Evolutionary conservation across 441 rosid genomes (phyloP).

Genomic region (Adansonia gregorii): DNA sequence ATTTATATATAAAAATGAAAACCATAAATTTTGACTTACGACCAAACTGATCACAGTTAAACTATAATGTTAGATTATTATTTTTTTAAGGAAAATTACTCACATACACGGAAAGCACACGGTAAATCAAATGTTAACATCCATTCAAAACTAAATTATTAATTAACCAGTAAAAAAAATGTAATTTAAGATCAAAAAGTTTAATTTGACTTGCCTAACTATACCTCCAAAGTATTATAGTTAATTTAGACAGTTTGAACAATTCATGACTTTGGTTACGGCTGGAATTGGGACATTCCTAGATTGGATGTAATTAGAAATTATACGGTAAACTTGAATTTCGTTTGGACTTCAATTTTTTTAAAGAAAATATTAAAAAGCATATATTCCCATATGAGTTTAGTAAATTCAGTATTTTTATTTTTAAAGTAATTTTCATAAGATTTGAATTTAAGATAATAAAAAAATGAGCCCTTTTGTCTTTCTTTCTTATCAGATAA

Average conservation of each 20-base stretch:
- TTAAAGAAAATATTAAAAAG: too few relatives aligned
- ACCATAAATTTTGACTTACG: too few relatives aligned
- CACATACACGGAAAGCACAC: constrained; percentile 12
- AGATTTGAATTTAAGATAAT: too few relatives aligned
- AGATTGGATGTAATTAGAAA: neutral
- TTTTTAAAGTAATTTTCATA: too few relatives aligned
- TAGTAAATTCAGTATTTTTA: too few relatives aligned
- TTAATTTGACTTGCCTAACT: neutral
- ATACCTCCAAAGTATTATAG: neutral
- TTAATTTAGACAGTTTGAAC: neutral
- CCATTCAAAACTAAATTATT: neutral
- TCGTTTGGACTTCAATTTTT: too few relatives aligned
- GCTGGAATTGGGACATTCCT: neutral
- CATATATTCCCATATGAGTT: too few relatives aligned
- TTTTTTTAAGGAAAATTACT: neutral
- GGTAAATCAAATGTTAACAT: neutral
- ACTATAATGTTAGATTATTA: neutral
- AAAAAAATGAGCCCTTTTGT: too few relatives aligned
- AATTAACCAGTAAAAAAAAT: neutral
- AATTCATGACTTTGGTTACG: neutral
- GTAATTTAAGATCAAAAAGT: neutral
- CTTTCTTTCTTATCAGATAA: too few relatives aligned
- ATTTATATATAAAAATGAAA: too few relatives aligned
- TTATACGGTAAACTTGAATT: neutral
- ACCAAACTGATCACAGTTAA: neutral